Base-by-base conservation (phyloP, 2,329 filamentous ascomycete species). In the Cladophialophora bantiana region DNA sequence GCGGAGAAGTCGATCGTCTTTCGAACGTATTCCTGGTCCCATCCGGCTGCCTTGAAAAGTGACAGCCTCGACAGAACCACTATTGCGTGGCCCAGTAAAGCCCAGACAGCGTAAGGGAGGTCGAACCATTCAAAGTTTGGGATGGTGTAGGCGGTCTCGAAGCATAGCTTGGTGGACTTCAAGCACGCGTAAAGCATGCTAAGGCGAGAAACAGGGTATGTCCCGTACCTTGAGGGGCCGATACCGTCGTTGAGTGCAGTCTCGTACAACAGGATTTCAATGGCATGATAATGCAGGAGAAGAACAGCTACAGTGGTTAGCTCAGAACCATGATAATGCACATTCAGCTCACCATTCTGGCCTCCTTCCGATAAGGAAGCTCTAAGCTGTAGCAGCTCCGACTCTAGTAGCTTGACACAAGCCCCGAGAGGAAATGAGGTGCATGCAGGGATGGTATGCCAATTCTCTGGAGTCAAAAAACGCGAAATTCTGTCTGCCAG, bases 141-240 rank as follows among this genome's bases (percentile, higher is more conserved):
- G 0, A 86, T 74, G 0, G 77, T 73, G 1, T 83, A 76, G 78
- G 83, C 84, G 53, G 77, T 77, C 2, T 84, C 80, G 57, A 87
- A 86, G 76, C 83, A 87, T 0, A 75, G 73, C 48, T 79, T 81
- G 0, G 86, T 73, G 1, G 85, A 82, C 12, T 77, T 75, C 52
- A 82, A 81, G 3, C 83, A 82, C 32, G 80, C 80, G 68, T 83
- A 85, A 12, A 87, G 80, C 1, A 80, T 76, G 63, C 86, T 83
- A 1, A 86, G 77, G 0, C 80, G 78, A 0, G 81, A 81, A 0
- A 81, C 75, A 0, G 76, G 75, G 2, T 72, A 65, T 20, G 68
- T 62, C 13, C 78, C 78, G 1, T 78, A 77, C 2, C 78, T 73
- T 0, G 77, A 73, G 0, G 79, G 79, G 1, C 84, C 76, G 0